These are phyloP conservation scores for Tetracladium maxilliforme DNA, from an alignment of 2,329 filamentous ascomycete species.

Conservation along the genomic window DNA sequence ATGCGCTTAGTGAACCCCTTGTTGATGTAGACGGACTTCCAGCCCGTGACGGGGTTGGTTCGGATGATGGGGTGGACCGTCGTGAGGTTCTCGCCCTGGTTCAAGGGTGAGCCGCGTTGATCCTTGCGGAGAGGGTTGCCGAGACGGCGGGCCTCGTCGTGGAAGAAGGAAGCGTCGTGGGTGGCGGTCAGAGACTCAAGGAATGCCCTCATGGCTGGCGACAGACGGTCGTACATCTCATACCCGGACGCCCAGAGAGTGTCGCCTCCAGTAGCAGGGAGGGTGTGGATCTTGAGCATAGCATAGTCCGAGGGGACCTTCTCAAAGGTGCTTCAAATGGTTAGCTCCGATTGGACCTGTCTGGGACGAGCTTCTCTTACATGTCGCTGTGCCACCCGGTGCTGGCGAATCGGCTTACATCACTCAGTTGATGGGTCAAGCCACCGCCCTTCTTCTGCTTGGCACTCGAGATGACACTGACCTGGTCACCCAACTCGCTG, in stretches of 20 bases:
- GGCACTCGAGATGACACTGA: constrained; percentile 39
- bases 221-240: constrained; percentile 39
- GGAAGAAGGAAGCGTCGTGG: constrained; percentile 32
- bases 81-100: constrained; percentile 32
- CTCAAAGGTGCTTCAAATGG: constrained; percentile 30
- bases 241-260: constrained; percentile 33
- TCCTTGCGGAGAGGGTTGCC: constrained; percentile 20
- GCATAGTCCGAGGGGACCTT: constrained; percentile 36
- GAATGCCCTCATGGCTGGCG: constrained; percentile 27
- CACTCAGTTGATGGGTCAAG: constrained; percentile 32
- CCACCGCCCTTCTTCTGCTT: constrained; percentile 38
- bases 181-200: constrained; percentile 33
- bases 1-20: constrained; percentile 36
- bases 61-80: constrained; percentile 32
- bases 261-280: constrained; percentile 30
- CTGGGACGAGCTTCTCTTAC: constrained; percentile 18
- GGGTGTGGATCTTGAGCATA: constrained; percentile 30
- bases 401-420: constrained; percentile 30
- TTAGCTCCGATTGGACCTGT: constrained; percentile 13
- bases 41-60: constrained; percentile 45
- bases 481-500: constrained; percentile 36
- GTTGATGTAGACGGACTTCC: constrained; percentile 37
- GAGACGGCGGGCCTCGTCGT: constrained; percentile 29
- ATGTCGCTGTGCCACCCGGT: constrained; percentile 33
- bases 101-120: constrained; percentile 37